Evolutionary conservation across 192 early-diverging fungal genomes (phyloP), one percentile per base, ranked within the genome.

Genomic region (Coemansia furcata): DNA sequence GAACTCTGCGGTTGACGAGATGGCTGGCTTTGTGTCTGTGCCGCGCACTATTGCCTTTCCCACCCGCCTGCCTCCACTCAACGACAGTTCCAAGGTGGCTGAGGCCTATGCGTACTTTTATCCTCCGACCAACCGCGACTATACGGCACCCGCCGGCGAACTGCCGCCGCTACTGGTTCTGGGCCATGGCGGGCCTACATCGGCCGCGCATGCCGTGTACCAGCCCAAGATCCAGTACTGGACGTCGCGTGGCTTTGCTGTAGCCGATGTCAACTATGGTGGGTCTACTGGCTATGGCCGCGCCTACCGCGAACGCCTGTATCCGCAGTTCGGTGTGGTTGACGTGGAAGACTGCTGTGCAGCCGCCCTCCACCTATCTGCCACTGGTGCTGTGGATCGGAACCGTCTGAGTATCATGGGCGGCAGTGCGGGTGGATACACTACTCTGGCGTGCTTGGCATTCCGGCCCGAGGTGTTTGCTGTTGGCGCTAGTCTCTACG

Each of bases 261-360:
- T 89, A 33, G 87, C 83, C 4, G 86, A 93, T 57, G 86, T 91
- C 66, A 91, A 94, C 73, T 94, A 94, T 63, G 91, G 92, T 50
- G 92, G 92, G 2, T 90, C 89, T 1, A 85, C 86, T 2, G 89
- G 87, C 21, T 91, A 90, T 73, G 92, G 92, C 3, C 83, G 89
- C 14, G 90, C 84, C 42, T 91, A 87, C 72, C 87, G 92, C 35
- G 85, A 90, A 55, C 87, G 92, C 15, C 83, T 94, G 21, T 77
- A 89, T 23, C 83, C 83, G n/a, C 65, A 87, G 15, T 92, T 90
- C 84, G 92, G 91, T 7, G 64, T 87, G 49, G 89, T 93, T 6
- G 92, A 94, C 66, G 88, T 94, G 1, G 85, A 88, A 36, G 92
- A 94, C 73, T 89, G 91, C 68, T 88, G 90, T 52, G 86, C 85